Evolutionary conservation across 1,139 yeast species (phyloP), one percentile per base, ranked within the genome.

Genomic region (Debaryomyces psychrophilus): DNA sequence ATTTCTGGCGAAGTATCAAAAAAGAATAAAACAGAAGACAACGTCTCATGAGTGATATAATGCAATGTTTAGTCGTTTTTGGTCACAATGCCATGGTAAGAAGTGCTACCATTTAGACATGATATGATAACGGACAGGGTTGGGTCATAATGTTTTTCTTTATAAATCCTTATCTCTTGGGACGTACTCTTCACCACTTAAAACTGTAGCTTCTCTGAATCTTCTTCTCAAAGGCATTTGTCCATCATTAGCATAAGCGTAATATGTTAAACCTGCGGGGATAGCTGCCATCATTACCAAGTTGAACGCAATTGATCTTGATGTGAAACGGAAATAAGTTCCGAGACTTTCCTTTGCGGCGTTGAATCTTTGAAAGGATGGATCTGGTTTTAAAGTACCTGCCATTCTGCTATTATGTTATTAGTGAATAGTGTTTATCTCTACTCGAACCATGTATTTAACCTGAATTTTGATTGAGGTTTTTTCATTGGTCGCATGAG

Each of bases 111-210:
- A 28, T 41, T 22, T n/a, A n/a, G n/a, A n/a, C n/a, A 31, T 28
- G 14, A 31, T 27, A 35, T 33, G 36, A 37, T 37, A 43, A 33
- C 37, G 37, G 14, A 36, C 28, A 36, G n/a, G 2, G 6, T 37
- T 37, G 47, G 44, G 29, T 36, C 34, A 27, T 20, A 20, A 20
- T 43, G 20, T 31, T 17, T 29, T 15, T 23, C 34, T 27, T 59
- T 62, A 72, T 64, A 74, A 72, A 56, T 74, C 77, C 59, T 74
- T 73, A 48, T 65, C 67, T 65, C 79, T 73, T 52, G 79, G 79
- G 47, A 65, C 67, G 54, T 73, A 75, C 34, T 71, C 74, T 46
- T 65, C 69, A 20, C 67, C 69, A 46, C 65, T 59, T 54, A 73
- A 65, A 14, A 75, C 63, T 25, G 67, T 64, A 22, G 59, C 61